Conservation (phyloP, 768 basidiomycete species). For the Psilocybe cubensis region DNA sequence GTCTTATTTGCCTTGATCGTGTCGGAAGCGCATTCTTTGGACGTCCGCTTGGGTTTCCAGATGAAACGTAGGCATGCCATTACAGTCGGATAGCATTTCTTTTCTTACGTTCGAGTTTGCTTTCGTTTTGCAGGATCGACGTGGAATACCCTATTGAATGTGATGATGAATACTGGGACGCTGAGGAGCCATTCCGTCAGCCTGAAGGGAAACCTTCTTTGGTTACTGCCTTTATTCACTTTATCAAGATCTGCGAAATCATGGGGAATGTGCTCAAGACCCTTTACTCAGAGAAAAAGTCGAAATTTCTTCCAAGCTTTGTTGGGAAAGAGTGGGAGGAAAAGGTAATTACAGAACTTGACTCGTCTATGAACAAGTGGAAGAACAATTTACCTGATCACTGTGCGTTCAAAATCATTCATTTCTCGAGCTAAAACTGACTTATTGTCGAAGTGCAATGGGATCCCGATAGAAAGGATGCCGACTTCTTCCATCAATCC, state of each 20-base stretch:
- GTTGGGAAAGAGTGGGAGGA: conserved; percentile 61
- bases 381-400: conserved; percentile 61
- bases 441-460: conserved; percentile 17
- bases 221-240: conserved; percentile 54
- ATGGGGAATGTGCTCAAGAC: conserved; percentile 64
- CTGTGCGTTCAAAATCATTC: conserved; percentile 15
- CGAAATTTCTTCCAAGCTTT: conserved; percentile 35
- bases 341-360: conserved; percentile 60
- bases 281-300: conserved; percentile 48
- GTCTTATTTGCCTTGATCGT: conserved; percentile 35
- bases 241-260: conserved; percentile 62
- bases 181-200: conserved; percentile 59
- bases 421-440: no score
- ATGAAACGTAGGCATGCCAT: conserved; percentile 59
- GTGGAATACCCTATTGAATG: conserved; percentile 67
- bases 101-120: neutral
- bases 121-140: conserved; percentile 51
- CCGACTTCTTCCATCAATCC: conserved; percentile 51
- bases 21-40: conserved; percentile 55
- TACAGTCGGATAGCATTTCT: neutral
- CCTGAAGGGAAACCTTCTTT: conserved; percentile 62
- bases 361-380: conserved; percentile 66
- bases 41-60: conserved; percentile 67
- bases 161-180: conserved; percentile 51
- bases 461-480: conserved; percentile 26